Evolutionary conservation across 2,329 filamentous ascomycete genomes (phyloP).

Genomic region (Gliomastix tumulicola): DNA sequence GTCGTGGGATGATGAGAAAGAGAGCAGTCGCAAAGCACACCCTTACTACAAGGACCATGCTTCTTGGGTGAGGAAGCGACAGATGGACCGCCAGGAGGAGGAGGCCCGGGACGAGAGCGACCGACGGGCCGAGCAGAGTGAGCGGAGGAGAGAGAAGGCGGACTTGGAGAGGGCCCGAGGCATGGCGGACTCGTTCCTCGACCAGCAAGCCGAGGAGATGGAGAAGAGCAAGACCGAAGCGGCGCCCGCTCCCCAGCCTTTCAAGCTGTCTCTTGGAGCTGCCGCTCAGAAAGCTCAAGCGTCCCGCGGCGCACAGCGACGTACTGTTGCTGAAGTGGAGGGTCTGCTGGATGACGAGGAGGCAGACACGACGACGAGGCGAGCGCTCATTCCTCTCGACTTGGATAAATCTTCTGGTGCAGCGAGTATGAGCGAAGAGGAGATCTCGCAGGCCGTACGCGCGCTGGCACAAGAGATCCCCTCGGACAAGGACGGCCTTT

Average conservation of each 20-base stretch:
- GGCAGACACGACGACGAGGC: constrained; percentile 62
- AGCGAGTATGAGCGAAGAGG: constrained; percentile 72
- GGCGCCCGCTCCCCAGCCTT: constrained; percentile 59
- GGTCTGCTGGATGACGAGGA: constrained; percentile 93
- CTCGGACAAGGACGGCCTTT: constrained; percentile 75
- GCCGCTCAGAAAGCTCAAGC: constrained; percentile 68
- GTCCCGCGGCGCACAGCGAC: constrained; percentile 51
- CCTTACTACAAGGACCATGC: constrained; percentile 85
- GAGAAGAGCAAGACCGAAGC: constrained; percentile 34
- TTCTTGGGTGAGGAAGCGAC: constrained; percentile 77
- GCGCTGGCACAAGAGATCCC: constrained; percentile 88
- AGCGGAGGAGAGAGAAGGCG: constrained; percentile 60
- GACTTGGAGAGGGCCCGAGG: constrained; percentile 73
- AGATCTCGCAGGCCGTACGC: constrained; percentile 73
- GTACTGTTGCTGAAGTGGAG: constrained; percentile 90
- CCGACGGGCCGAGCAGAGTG: constrained; percentile 68
- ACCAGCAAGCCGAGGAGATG: constrained; percentile 74
- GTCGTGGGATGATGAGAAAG: constrained; percentile 88
- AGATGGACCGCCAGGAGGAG: constrained; percentile 66
- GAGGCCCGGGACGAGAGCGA: constrained; percentile 75
- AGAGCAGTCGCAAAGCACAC: constrained; percentile 63
- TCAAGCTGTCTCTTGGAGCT: constrained; percentile 89
- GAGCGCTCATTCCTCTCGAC: constrained; percentile 75
- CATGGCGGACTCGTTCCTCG: constrained; percentile 86
- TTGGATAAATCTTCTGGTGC: constrained; percentile 62